Evolutionary conservation across 331 rosid species (phyloP).

Genomic region (Arachis monticola): DNA sequence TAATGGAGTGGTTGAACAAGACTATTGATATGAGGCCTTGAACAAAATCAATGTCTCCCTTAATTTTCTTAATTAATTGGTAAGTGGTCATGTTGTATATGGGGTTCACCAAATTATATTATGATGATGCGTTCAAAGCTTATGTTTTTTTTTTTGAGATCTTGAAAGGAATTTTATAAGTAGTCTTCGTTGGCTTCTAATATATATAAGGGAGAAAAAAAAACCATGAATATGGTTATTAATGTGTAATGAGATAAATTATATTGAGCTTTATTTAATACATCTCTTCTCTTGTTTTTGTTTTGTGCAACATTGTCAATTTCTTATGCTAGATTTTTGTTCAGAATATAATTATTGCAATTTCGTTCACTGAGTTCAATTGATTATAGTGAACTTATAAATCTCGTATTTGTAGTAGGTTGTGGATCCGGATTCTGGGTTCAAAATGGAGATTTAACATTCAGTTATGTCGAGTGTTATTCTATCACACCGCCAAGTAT

Average conservation of each 20-base stretch:
- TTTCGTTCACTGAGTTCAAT: not conserved
- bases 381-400: slow-evolving; percentile 5
- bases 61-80: slow-evolving; percentile 36
- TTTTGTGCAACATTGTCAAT: slow-evolving; percentile 1
- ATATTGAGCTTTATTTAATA: slow-evolving; percentile 9
- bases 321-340: not conserved
- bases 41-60: slow-evolving; percentile 20
- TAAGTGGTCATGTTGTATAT: slow-evolving; percentile 43
- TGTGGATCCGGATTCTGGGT: slow-evolving; percentile 1
- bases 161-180: slow-evolving; percentile 16
- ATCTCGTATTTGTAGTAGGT: not conserved
- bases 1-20: slow-evolving; percentile 17
- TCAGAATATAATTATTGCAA: not conserved
- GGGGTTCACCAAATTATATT: slow-evolving; percentile 19
- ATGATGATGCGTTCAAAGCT: slow-evolving; percentile 33
- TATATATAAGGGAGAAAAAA: slow-evolving; percentile 1
- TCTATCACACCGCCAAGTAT: too few relatives aligned
- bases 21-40: not conserved
- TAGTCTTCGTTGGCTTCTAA: slow-evolving; percentile 22
- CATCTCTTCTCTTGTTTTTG: too few relatives aligned
- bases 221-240: slow-evolving; percentile 28
- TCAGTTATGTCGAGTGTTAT: not conserved
- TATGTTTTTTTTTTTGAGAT: slow-evolving; percentile 29
- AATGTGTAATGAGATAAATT: slow-evolving; percentile 26
- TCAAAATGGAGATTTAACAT: not conserved